Evolutionary conservation across 1,284 basidiomycete species (phyloP).

Genomic region (Sanguinoderma infundibulare): DNA sequence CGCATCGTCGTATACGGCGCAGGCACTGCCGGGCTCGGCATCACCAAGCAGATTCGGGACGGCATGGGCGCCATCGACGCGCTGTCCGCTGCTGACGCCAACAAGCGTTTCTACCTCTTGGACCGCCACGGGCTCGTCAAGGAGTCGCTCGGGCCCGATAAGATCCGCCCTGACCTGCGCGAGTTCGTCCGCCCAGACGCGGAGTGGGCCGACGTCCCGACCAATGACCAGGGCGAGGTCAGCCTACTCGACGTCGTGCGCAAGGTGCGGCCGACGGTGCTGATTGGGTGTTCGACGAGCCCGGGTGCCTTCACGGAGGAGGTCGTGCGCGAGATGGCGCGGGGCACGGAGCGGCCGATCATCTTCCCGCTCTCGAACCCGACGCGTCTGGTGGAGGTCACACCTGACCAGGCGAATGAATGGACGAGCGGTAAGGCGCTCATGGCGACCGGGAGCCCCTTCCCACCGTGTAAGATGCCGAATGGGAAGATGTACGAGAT

Average conservation of each 20-base stretch:
- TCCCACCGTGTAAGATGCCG: constrained; percentile 70
- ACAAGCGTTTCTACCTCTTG: constrained; percentile 68
- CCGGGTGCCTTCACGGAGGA: constrained; percentile 85
- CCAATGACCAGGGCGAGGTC: constrained; percentile 50
- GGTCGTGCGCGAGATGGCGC: constrained; percentile 71
- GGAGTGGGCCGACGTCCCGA: constrained; percentile 46
- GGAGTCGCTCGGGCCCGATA: constrained; percentile 48
- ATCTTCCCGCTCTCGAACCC: constrained; percentile 87
- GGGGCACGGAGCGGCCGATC: constrained; percentile 71
- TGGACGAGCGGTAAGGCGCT: constrained; percentile 83
- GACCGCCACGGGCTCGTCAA: constrained; percentile 62
- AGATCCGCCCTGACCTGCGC: constrained; percentile 54
- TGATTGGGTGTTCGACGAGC: constrained; percentile 84
- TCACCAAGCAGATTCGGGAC: constrained; percentile 72
- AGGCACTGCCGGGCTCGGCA: constrained; percentile 83
- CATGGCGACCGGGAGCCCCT: constrained; percentile 83
- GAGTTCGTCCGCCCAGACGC: constrained; percentile 60
- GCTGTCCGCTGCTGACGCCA: constrained; percentile 62
- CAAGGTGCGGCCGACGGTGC: constrained; percentile 68
- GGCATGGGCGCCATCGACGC: constrained; percentile 71
- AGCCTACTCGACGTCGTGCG: constrained; percentile 71
- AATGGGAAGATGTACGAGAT: constrained; percentile 66
- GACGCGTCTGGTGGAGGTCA: constrained; percentile 75
- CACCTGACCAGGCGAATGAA: constrained; percentile 70
- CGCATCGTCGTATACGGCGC: constrained; percentile 81